phyloP scores from a whole-genome alignment of 2,329 filamentous ascomycete genomes.

The Magnaporthiopsis rhizophila region DNA sequence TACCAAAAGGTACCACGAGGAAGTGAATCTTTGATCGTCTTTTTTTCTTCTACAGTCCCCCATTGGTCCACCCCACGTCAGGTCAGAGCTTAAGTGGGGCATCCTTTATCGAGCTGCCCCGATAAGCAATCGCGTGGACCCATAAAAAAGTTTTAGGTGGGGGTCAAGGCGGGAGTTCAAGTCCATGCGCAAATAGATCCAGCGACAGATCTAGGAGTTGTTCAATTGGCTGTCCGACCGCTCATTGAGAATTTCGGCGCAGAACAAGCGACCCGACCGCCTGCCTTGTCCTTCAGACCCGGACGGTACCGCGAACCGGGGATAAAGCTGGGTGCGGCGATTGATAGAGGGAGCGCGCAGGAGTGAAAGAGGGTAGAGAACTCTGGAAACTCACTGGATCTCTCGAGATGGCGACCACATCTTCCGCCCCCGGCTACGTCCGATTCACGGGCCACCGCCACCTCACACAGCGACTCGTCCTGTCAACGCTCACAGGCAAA shows the following conservation, averaged over 20 bases:
- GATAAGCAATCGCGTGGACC: background rate
- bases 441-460: constrained; percentile 79
- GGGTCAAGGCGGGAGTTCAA: background rate
- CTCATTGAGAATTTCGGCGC: background rate
- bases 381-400: background rate
- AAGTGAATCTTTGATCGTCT: background rate
- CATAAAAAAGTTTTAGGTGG: background rate
- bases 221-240: background rate
- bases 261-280: background rate
- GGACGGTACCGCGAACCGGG: no score
- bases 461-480: constrained; percentile 74
- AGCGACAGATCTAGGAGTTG: background rate
- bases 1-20: no score
- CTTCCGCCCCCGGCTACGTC: constrained; percentile 41
- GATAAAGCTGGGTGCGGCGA: background rate
- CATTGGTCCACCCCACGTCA: background rate
- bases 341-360: background rate
- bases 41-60: background rate
- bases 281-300: background rate
- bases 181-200: background rate
- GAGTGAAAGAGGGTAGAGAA: background rate
- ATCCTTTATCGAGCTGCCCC: background rate
- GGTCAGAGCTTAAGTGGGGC: no score
- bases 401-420: constrained; percentile 1
- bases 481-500: constrained; percentile 84